phyloP scores from a whole-genome alignment of 2,329 filamentous ascomycete species.

The Fusarium fujikuroi region DNA sequence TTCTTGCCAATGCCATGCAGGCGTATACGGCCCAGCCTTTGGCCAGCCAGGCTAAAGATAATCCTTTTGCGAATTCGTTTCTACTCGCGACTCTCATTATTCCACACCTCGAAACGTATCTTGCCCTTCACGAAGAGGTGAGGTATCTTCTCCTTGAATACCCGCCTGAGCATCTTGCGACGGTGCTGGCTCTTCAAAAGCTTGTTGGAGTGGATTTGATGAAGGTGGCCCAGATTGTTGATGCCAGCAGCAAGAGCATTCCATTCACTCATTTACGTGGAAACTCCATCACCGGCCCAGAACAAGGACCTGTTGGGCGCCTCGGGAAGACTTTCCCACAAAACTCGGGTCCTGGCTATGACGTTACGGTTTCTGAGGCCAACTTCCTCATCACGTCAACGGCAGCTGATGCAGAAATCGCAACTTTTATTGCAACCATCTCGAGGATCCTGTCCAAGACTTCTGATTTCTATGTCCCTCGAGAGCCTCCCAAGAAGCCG shows the following conservation, averaged over 20 bases:
- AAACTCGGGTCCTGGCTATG: constrained; percentile 43
- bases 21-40: constrained; percentile 63
- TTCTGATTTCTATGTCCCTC: constrained; percentile 57
- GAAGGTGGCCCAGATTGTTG: constrained; percentile 68
- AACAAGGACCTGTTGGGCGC: constrained; percentile 37
- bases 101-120: constrained; percentile 69
- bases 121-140: constrained; percentile 62
- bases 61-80: constrained; percentile 64
- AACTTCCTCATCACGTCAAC: constrained; percentile 67
- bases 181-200: constrained; percentile 66
- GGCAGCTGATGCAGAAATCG: constrained; percentile 64
- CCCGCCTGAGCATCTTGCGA: constrained; percentile 64
- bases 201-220: constrained; percentile 66
- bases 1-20: constrained; percentile 71
- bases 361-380: constrained; percentile 58
- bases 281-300: constrained; percentile 43
- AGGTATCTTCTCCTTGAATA: constrained; percentile 70
- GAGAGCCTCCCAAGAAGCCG: constrained; percentile 44
- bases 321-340: constrained; percentile 35
- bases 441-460: constrained; percentile 54
- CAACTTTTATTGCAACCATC: constrained; percentile 64
- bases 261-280: constrained; percentile 56
- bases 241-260: constrained; percentile 53
- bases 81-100: constrained; percentile 68
- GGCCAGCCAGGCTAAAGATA: constrained; percentile 61